These are phyloP conservation scores for Taphrina flavorubra DNA, from an alignment of 1,139 yeast genomes.

Conservation along the genomic window DNA sequence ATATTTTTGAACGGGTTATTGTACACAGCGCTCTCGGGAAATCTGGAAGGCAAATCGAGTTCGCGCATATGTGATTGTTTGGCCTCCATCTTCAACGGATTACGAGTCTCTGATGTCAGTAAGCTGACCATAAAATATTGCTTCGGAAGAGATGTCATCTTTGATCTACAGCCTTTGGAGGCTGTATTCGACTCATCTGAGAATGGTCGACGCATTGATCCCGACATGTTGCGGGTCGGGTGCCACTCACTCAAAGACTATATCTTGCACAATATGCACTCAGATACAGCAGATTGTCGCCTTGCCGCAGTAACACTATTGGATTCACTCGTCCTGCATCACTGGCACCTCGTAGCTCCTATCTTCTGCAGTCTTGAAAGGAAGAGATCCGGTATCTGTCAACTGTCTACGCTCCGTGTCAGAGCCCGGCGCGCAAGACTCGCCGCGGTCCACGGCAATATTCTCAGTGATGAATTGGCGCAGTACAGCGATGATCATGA, in stretches of 20 bases:
- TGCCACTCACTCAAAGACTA: not conserved
- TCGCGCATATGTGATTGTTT: not conserved
- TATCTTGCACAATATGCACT: not conserved
- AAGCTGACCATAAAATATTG: not conserved
- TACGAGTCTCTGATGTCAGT: not conserved
- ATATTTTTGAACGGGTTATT: constrained; percentile 46
- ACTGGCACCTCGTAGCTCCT: constrained; percentile 10
- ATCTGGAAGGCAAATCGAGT: not conserved
- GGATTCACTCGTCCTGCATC: constrained; percentile 18
- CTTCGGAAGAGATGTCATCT: not conserved
- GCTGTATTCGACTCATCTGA: not conserved
- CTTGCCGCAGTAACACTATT: constrained; percentile 46
- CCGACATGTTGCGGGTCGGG: not conserved
- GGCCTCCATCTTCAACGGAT: not conserved
- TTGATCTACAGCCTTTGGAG: not conserved
- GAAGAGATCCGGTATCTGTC: too few species aligned
- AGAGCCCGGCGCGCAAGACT: too few species aligned
- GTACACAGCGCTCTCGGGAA: not conserved
- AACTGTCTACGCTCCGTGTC: too few species aligned
- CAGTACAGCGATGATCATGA: not conserved
- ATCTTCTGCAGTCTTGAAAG: not conserved
- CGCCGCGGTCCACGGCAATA: too few species aligned
- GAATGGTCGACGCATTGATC: too few species aligned
- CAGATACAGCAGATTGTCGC: constrained; percentile 49
- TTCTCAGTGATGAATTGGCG: too few species aligned